phyloP scores from a whole-genome alignment of 129 eudicot genomes.

The Oenanthe sinensis region DNA sequence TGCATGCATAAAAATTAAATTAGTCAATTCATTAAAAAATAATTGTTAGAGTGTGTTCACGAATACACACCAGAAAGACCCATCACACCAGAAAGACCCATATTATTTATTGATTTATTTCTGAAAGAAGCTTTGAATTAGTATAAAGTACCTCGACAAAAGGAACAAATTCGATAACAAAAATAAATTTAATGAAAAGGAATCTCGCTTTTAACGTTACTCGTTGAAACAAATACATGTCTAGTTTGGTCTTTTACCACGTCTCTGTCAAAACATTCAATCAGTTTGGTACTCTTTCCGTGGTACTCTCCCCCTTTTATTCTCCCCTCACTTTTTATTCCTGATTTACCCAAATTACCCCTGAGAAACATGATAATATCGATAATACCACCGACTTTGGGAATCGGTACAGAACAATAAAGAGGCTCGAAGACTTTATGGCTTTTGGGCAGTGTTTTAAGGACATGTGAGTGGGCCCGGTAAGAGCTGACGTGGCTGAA shows the following conservation, averaged over 20 bases:
- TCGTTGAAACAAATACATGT: neutral
- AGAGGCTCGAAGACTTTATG: neutral
- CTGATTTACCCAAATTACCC: neutral
- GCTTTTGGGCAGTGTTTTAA: neutral
- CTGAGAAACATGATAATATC: neutral
- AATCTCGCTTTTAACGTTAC: neutral
- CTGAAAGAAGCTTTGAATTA: neutral
- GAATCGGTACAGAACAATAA: neutral
- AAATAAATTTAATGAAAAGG: neutral
- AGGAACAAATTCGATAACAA: neutral
- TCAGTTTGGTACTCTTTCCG: neutral
- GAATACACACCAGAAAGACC: too few relatives aligned
- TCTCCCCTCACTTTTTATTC: neutral
- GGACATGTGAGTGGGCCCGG: constrained; percentile 3
- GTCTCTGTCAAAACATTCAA: neutral
- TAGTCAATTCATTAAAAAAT: too few relatives aligned
- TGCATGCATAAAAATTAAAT: too few relatives aligned
- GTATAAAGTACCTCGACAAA: too few relatives aligned
- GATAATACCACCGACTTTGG: neutral
- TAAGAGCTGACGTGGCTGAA: neutral
- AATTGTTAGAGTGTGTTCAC: too few relatives aligned
- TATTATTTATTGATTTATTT: neutral
- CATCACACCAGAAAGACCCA: too few relatives aligned
- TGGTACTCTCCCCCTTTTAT: neutral
- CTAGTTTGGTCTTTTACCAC: neutral